phyloP scores from a whole-genome alignment of 2,329 filamentous ascomycete species.

The Xylariaceae sp. region DNA sequence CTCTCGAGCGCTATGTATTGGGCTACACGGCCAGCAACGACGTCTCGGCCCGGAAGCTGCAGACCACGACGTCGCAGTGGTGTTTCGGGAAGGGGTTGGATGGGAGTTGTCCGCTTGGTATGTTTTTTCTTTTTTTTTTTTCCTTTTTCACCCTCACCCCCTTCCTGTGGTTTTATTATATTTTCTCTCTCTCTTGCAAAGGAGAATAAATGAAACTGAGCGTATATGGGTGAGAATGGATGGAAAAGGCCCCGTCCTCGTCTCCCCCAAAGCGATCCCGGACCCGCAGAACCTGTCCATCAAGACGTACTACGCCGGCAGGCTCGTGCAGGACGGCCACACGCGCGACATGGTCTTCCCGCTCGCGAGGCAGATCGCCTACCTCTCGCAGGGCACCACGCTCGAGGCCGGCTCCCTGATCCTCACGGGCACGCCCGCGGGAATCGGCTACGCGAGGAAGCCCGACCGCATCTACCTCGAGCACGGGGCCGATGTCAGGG shows the following conservation, averaged over 20 bases:
- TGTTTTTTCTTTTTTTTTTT: background rate
- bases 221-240: background rate
- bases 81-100: constrained; percentile 57
- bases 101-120: constrained; percentile 44
- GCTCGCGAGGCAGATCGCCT: constrained; percentile 13
- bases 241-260: constrained; percentile 40
- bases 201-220: background rate
- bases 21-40: constrained; percentile 62
- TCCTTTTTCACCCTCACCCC: too few relatives aligned
- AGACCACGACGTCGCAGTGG: constrained; percentile 50
- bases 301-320: constrained; percentile 44
- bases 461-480: constrained; percentile 14
- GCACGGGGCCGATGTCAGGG: constrained; percentile 12
- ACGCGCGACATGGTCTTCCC: constrained; percentile 19
- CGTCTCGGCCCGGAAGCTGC: constrained; percentile 53
- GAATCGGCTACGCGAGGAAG: constrained; percentile 15
- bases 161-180: background rate
- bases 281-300: constrained; percentile 38
- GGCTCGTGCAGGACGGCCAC: constrained; percentile 41
- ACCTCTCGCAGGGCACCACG: constrained; percentile 16
- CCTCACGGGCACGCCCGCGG: constrained; percentile 15
- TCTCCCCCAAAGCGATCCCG: constrained; percentile 37
- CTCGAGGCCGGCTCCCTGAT: constrained; percentile 17
- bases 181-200: background rate
- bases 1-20: constrained; percentile 54